Conservation (phyloP, 2,329 filamentous ascomycete species). For the Moelleriella libera region DNA sequence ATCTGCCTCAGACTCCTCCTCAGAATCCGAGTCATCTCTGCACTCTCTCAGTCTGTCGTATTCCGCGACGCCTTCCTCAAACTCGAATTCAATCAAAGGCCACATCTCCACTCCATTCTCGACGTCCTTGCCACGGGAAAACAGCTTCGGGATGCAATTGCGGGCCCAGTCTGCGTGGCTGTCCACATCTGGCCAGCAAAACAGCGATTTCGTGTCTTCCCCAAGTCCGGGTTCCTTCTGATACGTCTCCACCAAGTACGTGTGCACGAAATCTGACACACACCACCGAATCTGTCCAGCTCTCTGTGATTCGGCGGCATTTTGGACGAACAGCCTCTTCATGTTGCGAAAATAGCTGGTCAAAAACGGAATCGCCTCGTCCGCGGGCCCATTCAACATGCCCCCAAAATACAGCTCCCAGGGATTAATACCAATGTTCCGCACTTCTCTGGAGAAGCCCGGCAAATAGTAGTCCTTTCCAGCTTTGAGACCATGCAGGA, state of each 20-base stretch:
- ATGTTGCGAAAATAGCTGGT: constrained; percentile 11
- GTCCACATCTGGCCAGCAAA: constrained; percentile 19
- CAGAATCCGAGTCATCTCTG: constrained; percentile 1
- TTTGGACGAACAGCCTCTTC: constrained; percentile 12
- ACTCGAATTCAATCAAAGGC: constrained; percentile 18
- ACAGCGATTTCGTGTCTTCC: constrained; percentile 12
- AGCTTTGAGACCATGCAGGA: constrained; percentile 8
- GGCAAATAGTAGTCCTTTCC: constrained; percentile 7
- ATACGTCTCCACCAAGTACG: constrained; percentile 12
- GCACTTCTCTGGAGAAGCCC: constrained; percentile 14
- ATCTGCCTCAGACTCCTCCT: not conserved
- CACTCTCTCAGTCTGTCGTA: constrained; percentile 7
- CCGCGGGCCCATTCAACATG: not conserved
- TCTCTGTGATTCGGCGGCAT: accelerated
- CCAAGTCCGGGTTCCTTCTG: constrained; percentile 11
- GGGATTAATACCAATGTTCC: constrained; percentile 12
- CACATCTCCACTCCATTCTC: constrained; percentile 9
- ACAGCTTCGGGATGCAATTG: constrained; percentile 8
- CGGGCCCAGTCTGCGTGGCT: constrained; percentile 15
- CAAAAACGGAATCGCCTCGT: not conserved
- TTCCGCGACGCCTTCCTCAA: constrained; percentile 5
- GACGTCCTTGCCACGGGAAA: not conserved
- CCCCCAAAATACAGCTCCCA: constrained; percentile 1
- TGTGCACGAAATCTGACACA: constrained; percentile 13
- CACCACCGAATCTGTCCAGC: constrained; percentile 15